phyloP scores from a whole-genome alignment of 148 eudicot genomes.

The Talinum fruticosum region DNA sequence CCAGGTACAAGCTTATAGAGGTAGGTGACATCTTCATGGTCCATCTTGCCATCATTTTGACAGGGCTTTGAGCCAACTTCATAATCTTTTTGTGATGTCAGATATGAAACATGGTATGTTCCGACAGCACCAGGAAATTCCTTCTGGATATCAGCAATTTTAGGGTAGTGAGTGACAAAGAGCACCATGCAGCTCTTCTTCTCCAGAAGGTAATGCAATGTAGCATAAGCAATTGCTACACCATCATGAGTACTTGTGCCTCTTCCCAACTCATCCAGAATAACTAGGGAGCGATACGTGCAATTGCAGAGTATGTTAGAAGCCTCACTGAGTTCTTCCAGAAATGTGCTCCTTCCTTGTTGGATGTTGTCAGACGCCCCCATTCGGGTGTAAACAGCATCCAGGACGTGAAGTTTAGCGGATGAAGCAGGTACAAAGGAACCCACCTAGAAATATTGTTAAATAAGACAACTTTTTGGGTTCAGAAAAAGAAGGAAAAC shows the following conservation, averaged over 20 bases:
- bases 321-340: conserved; percentile 90
- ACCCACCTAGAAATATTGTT: conserved; percentile 56
- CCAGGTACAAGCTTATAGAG: conserved; percentile 92
- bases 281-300: conserved; percentile 71
- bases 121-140: conserved; percentile 79
- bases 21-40: conserved; percentile 66
- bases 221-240: conserved; percentile 94
- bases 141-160: conserved; percentile 59
- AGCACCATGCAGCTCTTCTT: conserved; percentile 70
- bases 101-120: conserved; percentile 84
- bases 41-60: conserved; percentile 21
- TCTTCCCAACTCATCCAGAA: conserved; percentile 93
- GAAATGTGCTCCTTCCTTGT: conserved; percentile 89
- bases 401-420: conserved; percentile 78
- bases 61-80: conserved; percentile 7
- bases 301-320: conserved; percentile 67
- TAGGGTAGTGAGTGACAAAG: conserved; percentile 96
- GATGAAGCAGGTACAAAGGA: conserved; percentile 89
- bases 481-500: neutral
- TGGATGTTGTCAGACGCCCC: conserved; percentile 96
- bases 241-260: conserved; percentile 99
- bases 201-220: conserved; percentile 73
- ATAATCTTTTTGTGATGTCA: conserved; percentile 43
- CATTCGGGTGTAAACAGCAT: conserved; percentile 86
- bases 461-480: neutral